Base-by-base conservation (phyloP, 2,329 filamentous ascomycete genomes). In the Sporothrix brasiliensis region DNA sequence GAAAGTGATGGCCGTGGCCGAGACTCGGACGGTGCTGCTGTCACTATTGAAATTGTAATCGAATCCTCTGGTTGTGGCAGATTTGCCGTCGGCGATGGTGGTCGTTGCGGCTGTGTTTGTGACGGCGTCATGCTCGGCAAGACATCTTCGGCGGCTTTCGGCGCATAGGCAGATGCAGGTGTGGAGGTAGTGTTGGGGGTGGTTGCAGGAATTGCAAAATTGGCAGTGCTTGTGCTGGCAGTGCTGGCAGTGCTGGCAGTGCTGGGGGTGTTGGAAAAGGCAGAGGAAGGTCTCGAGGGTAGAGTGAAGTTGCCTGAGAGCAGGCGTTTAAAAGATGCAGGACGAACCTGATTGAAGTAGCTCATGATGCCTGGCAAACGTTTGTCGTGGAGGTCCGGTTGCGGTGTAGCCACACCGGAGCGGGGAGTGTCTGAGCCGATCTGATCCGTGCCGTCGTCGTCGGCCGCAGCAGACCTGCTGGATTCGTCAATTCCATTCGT, bases 271-370 rank as follows among this genome's bases (percentile, higher is more conserved):
- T 61, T 69, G 24, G 75, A 70, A 58, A 73, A 68, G 63, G 74
- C 70, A 56, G 77, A 77, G 72, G 77, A 75, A 73, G 76, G 76
- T 76, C 79, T 76, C 75, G 79, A 78, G 77, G 77, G 77, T 78
- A 80, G 76, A 77, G 78, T 77, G 76, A 79, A 80, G 72, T 77
- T 77, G 75, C 79, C 76, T 76, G 78, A 80, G 75, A 79, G 79
- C 76, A 80, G 80, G 79, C 79, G 79, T 75, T 84, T 81, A 86
- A 87, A 86, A 89, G 89, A 88, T 85, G 87, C 88, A 86, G 88
- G 87, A 97, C 95, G 90, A 97, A 99, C 95, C 94, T 99, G 95
- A 85, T 91, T 91, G 87, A 98, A 97, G 86, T 95, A 97, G 86
- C 91, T 96, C 87, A 95, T 91, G 84, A 98, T 97, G 80, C 93